phyloP scores from a whole-genome alignment of 345 rosid genomes.

The Lumnitzera littorea region DNA sequence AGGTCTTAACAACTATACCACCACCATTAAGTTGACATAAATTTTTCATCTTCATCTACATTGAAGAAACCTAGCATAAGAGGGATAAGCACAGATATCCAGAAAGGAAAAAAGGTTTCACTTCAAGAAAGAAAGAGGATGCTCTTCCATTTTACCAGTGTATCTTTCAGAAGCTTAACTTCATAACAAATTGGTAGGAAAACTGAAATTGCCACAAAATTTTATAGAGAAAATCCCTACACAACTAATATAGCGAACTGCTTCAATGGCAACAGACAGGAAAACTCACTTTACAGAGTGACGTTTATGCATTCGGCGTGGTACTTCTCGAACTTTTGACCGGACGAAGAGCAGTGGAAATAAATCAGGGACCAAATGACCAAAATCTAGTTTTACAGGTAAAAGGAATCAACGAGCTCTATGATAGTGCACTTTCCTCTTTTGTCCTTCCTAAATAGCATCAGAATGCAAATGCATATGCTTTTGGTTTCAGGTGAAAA shows the following conservation, averaged over 20 bases:
- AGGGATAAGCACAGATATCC: no score
- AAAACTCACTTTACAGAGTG: constrained; percentile 90
- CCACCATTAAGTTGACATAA: no score
- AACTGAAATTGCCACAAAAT: background rate
- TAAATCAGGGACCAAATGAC: constrained; percentile 75
- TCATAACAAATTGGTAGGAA: background rate
- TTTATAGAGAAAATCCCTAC: background rate
- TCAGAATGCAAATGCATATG: constrained; percentile 1
- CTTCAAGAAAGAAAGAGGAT: no score
- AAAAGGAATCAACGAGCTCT: background rate
- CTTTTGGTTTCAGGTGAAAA: constrained; percentile 59
- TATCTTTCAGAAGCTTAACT: no score
- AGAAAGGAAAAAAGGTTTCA: no score
- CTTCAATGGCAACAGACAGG: constrained; percentile 56
- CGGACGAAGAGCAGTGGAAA: constrained; percentile 90
- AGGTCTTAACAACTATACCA: no score
- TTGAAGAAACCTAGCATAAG: no score
- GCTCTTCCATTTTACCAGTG: no score
- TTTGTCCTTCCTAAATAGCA: constrained; percentile 3
- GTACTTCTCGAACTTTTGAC: constrained; percentile 92
- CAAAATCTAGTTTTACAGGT: constrained; percentile 97
- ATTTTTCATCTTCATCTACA: no score
- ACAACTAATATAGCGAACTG: background rate
- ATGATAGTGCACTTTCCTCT: background rate
- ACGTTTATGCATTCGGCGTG: constrained; percentile 95